Conservation (phyloP, 768 basidiomycete genomes). For the Fomitopsis serialis region DNA sequence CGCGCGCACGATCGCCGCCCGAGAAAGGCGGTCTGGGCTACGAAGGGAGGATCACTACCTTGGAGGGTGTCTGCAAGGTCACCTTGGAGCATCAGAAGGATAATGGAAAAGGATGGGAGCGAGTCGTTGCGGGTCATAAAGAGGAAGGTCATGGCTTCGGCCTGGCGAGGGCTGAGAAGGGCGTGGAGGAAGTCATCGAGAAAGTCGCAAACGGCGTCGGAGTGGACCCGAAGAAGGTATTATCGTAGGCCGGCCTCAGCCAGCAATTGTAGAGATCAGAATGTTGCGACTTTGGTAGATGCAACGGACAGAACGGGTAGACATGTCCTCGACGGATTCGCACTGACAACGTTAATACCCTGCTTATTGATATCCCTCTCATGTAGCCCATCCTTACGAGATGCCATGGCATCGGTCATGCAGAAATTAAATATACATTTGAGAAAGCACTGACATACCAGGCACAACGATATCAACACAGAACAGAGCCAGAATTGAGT, state of each 20-base stretch:
- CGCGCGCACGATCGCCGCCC: slow-evolving; percentile 29
- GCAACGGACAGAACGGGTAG: too few species aligned
- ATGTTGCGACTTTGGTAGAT: too few species aligned
- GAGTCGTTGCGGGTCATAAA: slow-evolving; percentile 17
- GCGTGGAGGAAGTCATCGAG: slow-evolving; percentile 20
- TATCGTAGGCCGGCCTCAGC: too few species aligned
- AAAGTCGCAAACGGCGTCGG: slow-evolving; percentile 10
- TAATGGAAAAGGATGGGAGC: slow-evolving; percentile 20
- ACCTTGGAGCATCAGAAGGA: slow-evolving; percentile 25
- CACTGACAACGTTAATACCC: too few species aligned
- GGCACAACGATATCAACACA: background rate
- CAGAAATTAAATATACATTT: too few species aligned
- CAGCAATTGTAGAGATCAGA: too few species aligned
- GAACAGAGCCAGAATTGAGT: background rate
- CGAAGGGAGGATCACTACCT: slow-evolving; percentile 19
- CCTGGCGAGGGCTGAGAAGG: slow-evolving; percentile 20
- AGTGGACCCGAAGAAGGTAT: background rate
- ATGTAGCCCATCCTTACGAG: too few species aligned
- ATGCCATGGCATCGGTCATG: too few species aligned
- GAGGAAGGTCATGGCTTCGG: slow-evolving; percentile 18
- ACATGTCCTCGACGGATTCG: too few species aligned
- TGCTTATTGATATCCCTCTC: too few species aligned
- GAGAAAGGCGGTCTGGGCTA: slow-evolving; percentile 35
- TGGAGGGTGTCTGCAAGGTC: slow-evolving; percentile 30
- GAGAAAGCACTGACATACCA: too few species aligned